Percentiles rank a stretch among this genome's conserved stretches.
Evolutionary conservation across 768 basidiomycete genomes (phyloP).

Genomic region (Suillus subaureus): DNA sequence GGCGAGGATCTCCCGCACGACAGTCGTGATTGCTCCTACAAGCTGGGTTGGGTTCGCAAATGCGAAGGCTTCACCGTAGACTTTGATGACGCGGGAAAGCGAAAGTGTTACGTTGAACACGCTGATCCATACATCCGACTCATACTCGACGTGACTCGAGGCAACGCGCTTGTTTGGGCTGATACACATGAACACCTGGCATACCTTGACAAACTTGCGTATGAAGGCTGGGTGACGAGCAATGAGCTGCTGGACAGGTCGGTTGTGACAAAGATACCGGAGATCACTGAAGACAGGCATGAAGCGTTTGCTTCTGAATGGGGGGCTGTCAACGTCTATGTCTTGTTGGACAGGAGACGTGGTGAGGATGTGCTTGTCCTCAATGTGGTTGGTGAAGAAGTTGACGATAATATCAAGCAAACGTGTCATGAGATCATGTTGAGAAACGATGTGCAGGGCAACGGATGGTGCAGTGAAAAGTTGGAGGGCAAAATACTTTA

Average conservation of each 20-base stretch:
- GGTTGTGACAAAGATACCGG: constrained; percentile 80
- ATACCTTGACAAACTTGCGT: constrained; percentile 70
- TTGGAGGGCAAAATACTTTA: constrained; percentile 92
- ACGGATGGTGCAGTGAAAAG: constrained; percentile 91
- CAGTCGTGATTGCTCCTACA: constrained; percentile 64
- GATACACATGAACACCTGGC: constrained; percentile 90
- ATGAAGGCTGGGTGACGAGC: constrained; percentile 69
- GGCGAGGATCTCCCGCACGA: constrained; percentile 70
- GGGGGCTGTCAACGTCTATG: constrained; percentile 81
- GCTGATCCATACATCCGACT: constrained; percentile 95
- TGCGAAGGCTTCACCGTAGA: constrained; percentile 84
- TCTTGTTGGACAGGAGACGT: constrained; percentile 26
- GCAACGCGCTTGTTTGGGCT: constrained; percentile 87
- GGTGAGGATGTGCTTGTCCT: constrained; percentile 63
- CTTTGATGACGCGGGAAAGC: constrained; percentile 84
- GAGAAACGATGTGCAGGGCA: constrained; percentile 73
- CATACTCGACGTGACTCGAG: constrained; percentile 89
- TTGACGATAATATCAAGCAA: constrained; percentile 83
- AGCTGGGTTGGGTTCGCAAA: constrained; percentile 59
- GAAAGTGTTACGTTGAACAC: constrained; percentile 96
- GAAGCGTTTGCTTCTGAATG: constrained; percentile 94
- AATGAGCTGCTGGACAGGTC: constrained; percentile 79
- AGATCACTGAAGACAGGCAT: constrained; percentile 94
- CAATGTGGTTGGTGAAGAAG: constrained; percentile 92
- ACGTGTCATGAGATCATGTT: constrained; percentile 72